Base-by-base conservation (phyloP, 2,329 filamentous ascomycete genomes). In the Pyricularia grisea region DNA sequence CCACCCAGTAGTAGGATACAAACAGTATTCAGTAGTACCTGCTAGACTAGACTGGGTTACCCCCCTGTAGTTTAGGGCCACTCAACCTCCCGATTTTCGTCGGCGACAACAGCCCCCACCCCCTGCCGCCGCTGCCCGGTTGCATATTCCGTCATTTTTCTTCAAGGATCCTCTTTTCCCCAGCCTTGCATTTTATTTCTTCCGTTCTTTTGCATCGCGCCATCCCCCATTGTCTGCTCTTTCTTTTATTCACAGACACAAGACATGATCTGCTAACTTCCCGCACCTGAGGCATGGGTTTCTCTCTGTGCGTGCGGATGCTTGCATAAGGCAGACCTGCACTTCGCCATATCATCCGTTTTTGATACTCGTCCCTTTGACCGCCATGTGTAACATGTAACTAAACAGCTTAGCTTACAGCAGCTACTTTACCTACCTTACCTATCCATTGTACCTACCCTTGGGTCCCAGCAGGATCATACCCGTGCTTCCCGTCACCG, bases 141-240 rank as follows among this genome's bases (percentile, higher is more conserved):
- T 63, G 25, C 58, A 27, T 27, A 61, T 27, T 27, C 27, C 60
- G 60, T 63, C 60, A 63, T 63, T 63, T 42, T 63, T 63, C 60
- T 63, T 63, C 60, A 63, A 17, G 25, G 60, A 63, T 63, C 60
- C 60, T 63, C 60, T 63, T 63, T 63, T 63, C 60, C 60, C 60
- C 60, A 63, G 60, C 60, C 60, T 63, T 30, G 60, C 14, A 23
- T 63, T 63, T 63, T 63, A 63, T 63, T 63, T 63, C 60, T 63
- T 63, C 60, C 60, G 60, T 17, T 17, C 60, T 28, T 28, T 63
- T 17, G 60, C 60, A 63, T 63, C 60, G 58, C 58, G 58, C 58
- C 25, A 28, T 27, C 60, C 3, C 60, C 60, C 60, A 63, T 27
- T 63, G 60, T 63, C 25, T 63, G 25, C 10, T 28, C 14, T 63